Conservation (phyloP, 2,329 filamentous ascomycete species). For the Cercospora citrullina region DNA sequence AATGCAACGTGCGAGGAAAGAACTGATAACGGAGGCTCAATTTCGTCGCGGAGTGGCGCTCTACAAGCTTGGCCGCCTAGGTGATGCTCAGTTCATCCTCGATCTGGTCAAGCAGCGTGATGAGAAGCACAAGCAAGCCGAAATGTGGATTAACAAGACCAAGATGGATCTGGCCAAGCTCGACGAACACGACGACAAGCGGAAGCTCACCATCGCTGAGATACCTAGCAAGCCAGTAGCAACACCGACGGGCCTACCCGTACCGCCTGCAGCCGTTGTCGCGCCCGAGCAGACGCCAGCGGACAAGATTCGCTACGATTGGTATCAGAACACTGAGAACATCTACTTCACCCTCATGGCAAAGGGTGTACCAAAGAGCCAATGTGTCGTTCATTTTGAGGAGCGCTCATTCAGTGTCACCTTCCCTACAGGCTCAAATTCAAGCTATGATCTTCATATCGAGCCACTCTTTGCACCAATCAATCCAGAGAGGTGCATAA, state of each 20-base stretch:
- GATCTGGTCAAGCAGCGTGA: slow-evolving; percentile 56
- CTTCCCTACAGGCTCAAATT: slow-evolving; percentile 55
- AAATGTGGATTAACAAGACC: slow-evolving; percentile 61
- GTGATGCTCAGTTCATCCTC: slow-evolving; percentile 73
- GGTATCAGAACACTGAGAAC: slow-evolving; percentile 64
- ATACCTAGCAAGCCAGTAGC: slow-evolving; percentile 48
- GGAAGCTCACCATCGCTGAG: slow-evolving; percentile 51
- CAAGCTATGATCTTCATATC: slow-evolving; percentile 62
- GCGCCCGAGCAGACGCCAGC: slow-evolving; percentile 46
- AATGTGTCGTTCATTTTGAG: slow-evolving; percentile 54
- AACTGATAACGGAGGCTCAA: slow-evolving; percentile 77
- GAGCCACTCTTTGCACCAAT: slow-evolving; percentile 68
- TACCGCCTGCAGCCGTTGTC: background rate
- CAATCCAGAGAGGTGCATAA: slow-evolving; percentile 60
- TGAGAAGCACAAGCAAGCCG: slow-evolving; percentile 53
- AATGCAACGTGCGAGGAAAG: slow-evolving; percentile 70
- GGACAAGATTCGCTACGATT: slow-evolving; percentile 66
- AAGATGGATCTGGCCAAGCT: slow-evolving; percentile 53
- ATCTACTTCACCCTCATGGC: slow-evolving; percentile 66
- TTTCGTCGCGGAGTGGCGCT: slow-evolving; percentile 75
- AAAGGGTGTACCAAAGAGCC: slow-evolving; percentile 62
- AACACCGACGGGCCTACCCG: background rate
- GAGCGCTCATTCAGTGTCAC: slow-evolving; percentile 54
- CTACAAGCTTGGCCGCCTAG: slow-evolving; percentile 68
- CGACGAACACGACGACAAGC: slow-evolving; percentile 51